Evolutionary conservation across 2,329 filamentous ascomycete genomes (phyloP).

Genomic region (Calonectria pseudoturangicola): DNA sequence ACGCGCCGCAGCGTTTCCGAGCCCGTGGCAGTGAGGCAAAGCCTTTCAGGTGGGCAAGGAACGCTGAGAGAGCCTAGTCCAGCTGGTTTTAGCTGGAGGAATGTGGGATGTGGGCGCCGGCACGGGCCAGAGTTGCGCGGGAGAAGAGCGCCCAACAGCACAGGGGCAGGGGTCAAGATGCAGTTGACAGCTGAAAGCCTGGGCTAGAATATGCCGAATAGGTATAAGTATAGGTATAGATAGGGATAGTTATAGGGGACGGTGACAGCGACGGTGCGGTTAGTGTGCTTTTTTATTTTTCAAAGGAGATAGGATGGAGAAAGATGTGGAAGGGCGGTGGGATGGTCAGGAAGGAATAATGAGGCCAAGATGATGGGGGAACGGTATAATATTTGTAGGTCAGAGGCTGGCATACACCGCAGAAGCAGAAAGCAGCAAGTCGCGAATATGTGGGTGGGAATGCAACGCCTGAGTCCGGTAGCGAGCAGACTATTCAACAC

Average conservation of each 20-base stretch:
- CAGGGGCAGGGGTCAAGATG: slow-evolving; percentile 20
- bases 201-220: slow-evolving; percentile 11
- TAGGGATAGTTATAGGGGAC: background rate
- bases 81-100: slow-evolving; percentile 3
- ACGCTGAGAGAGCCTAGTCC: slow-evolving; percentile 6
- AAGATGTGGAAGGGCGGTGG: background rate
- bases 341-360: no score
- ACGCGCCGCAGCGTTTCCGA: slow-evolving; percentile 17
- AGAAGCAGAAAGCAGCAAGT: slow-evolving; percentile 1
- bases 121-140: slow-evolving; percentile 22
- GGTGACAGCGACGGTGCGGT: slow-evolving; percentile 15
- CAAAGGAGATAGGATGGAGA: background rate
- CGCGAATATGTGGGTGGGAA: slow-evolving; percentile 33
- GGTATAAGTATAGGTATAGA: background rate
- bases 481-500: slow-evolving; percentile 25
- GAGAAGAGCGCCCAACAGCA: slow-evolving; percentile 11
- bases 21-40: slow-evolving; percentile 12
- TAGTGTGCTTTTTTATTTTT: background rate
- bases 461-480: slow-evolving; percentile 31
- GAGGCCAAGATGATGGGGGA: background rate
- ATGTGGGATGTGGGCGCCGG: slow-evolving; percentile 14
- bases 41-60: slow-evolving; percentile 27
- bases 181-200: slow-evolving; percentile 18
- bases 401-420: background rate
- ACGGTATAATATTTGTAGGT: slow-evolving; percentile 39